Conservation (phyloP, 768 basidiomycete species). For the Naganishia kalamii region DNA sequence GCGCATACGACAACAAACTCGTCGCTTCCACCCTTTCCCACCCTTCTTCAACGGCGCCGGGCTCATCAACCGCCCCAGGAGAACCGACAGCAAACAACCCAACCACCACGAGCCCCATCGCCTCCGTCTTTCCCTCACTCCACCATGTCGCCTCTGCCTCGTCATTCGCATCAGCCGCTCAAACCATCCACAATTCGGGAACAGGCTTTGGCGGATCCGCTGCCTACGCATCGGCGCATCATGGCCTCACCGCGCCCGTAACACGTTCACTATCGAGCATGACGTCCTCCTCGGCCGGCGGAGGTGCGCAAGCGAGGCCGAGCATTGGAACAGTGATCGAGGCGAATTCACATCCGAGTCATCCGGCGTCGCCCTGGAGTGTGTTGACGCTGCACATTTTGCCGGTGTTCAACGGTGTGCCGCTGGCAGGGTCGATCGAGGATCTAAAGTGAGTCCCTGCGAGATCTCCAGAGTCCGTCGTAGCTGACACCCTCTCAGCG, state of each 20-base stretch:
- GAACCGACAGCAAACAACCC: background rate
- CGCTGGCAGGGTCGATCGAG: conserved; percentile 78
- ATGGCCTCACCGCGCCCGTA: background rate
- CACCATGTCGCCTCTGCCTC: conserved; percentile 29
- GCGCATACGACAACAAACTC: conserved; percentile 43
- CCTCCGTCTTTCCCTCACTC: conserved; percentile 35
- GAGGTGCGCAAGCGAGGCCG: background rate
- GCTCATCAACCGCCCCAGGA: background rate
- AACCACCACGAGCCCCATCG: conserved; percentile 35
- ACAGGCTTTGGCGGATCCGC: background rate
- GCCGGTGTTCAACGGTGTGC: conserved; percentile 85
- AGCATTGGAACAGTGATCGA: conserved; percentile 21
- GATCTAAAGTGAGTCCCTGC: conserved; percentile 70
- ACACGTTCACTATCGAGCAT: background rate
- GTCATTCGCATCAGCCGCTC: background rate
- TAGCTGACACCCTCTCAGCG: conserved; percentile 18
- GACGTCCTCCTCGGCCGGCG: background rate
- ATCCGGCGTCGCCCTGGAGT: conserved; percentile 61
- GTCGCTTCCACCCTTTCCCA: conserved; percentile 9
- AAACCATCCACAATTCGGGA: background rate
- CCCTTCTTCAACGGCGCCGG: background rate
- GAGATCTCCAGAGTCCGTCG: background rate
- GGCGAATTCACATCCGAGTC: conserved; percentile 34
- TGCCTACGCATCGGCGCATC: background rate
- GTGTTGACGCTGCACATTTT: conserved; percentile 77